Conservation (phyloP, 75 land plant genomes). For the Azolla pinnata region DNA sequence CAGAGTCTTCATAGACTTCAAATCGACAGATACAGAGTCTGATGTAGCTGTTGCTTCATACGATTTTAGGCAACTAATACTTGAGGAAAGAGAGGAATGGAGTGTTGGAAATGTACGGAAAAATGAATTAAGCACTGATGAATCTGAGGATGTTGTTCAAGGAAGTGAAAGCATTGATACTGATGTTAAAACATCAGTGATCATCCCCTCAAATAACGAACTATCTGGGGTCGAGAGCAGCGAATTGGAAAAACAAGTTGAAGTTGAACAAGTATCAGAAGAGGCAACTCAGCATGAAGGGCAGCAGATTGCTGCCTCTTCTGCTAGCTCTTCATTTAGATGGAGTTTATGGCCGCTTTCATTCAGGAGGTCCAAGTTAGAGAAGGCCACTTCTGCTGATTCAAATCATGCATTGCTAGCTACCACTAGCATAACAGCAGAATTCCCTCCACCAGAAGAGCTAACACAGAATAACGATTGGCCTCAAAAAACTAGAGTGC, state of each 20-base stretch:
- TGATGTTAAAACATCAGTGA: too few relatives aligned
- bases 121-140: too few relatives aligned
- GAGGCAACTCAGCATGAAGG: too few relatives aligned
- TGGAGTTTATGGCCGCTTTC: slow-evolving; percentile 93
- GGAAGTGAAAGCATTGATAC: too few relatives aligned
- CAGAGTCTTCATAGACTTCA: too few relatives aligned
- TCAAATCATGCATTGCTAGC: slow-evolving; percentile 58
- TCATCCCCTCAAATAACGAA: too few relatives aligned
- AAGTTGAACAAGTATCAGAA: too few relatives aligned
- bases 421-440: slow-evolving; percentile 40
- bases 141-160: too few relatives aligned
- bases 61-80: neutral
- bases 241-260: too few relatives aligned
- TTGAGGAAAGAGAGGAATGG: neutral
- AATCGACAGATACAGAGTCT: neutral
- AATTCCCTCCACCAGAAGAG: slow-evolving; percentile 25
- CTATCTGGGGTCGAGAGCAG: too few relatives aligned
- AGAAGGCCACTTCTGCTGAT: slow-evolving; percentile 25
- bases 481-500: slow-evolving; percentile 36
- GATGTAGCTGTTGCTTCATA: neutral
- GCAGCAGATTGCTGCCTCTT: neutral
- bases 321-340: slow-evolving; percentile 45
- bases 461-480: slow-evolving; percentile 16
- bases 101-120: too few relatives aligned
- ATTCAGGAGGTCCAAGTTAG: slow-evolving; percentile 50